Conservation (phyloP, 495 filamentous ascomycete species). For the Aspergillus sclerotiicarbonarius region DNA sequence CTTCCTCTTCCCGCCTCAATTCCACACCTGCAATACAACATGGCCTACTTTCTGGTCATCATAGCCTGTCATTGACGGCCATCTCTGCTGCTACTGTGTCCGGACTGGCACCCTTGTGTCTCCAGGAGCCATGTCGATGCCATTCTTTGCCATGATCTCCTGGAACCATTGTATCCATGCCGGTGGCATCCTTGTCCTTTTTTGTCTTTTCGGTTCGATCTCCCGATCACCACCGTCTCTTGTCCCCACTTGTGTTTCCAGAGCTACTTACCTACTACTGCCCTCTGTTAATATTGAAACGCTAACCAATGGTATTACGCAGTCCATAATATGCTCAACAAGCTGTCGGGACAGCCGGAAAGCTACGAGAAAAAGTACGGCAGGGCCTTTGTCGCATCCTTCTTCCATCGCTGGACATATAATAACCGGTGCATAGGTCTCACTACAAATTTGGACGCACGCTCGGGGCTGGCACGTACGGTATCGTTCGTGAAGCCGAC, state of each 20-base stretch:
- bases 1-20: background rate
- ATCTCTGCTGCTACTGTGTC: background rate
- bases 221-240: background rate
- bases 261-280: background rate
- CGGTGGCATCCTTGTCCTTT: background rate
- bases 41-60: slow-evolving; percentile 1
- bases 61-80: slow-evolving; percentile 8
- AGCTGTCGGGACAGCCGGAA: slow-evolving; percentile 94
- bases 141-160: background rate
- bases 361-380: slow-evolving; percentile 96
- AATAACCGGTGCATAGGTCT: slow-evolving; percentile 50
- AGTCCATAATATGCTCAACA: slow-evolving; percentile 94
- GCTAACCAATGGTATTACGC: slow-evolving; percentile 30
- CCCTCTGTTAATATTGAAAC: background rate
- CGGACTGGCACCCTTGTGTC: slow-evolving; percentile 9
- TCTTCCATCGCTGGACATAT: slow-evolving; percentile 1
- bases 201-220: slow-evolving; percentile 6
- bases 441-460: slow-evolving; percentile 91
- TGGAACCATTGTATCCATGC: background rate
- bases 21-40: background rate
- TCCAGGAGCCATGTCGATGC: background rate
- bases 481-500: slow-evolving; percentile 95
- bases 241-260: background rate
- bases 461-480: slow-evolving; percentile 95
- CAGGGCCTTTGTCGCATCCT: background rate